These are phyloP conservation scores for Hypoxylon lienhwacheense DNA, from an alignment of 495 filamentous ascomycete genomes.

Conservation along the genomic window DNA sequence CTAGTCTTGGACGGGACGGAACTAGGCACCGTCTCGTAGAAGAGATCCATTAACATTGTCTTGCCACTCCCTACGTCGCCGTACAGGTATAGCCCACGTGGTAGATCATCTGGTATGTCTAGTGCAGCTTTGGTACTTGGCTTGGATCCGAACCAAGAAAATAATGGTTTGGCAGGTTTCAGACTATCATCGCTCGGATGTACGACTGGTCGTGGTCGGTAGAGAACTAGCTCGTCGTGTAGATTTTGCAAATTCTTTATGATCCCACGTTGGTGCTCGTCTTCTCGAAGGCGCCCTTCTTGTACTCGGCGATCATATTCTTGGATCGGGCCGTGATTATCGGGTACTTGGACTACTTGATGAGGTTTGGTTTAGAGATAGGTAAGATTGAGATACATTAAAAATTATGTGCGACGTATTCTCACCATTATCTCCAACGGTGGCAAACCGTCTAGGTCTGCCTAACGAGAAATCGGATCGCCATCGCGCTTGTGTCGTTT, in stretches of 20 bases:
- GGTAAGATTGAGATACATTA: constrained; percentile 16
- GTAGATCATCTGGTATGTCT: constrained; percentile 70
- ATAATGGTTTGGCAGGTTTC: constrained; percentile 64
- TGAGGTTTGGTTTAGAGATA: no score
- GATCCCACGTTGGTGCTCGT: constrained; percentile 88
- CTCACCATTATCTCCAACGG: constrained; percentile 41
- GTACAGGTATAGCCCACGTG: constrained; percentile 90
- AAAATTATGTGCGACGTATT: not conserved
- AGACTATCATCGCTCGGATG: constrained; percentile 77
- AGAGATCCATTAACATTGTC: constrained; percentile 99
- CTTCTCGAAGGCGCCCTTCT: constrained; percentile 72
- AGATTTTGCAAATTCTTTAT: constrained; percentile 86
- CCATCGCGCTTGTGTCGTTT: no score
- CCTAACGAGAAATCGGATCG: constrained; percentile 24
- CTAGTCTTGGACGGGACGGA: constrained; percentile 85
- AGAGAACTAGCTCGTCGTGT: constrained; percentile 77
- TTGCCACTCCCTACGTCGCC: constrained; percentile 98
- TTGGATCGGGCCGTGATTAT: constrained; percentile 66
- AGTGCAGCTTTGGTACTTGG: constrained; percentile 37
- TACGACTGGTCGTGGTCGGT: constrained; percentile 69
- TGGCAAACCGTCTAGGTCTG: constrained; percentile 36
- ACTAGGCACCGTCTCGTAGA: constrained; percentile 87
- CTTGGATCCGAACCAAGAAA: constrained; percentile 67
- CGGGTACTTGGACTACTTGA: no score
- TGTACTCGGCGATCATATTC: constrained; percentile 85